Evolutionary conservation across 2,329 filamentous ascomycete genomes (phyloP), one percentile per base, ranked within the genome.

Genomic region (Cyphellophora europaea): DNA sequence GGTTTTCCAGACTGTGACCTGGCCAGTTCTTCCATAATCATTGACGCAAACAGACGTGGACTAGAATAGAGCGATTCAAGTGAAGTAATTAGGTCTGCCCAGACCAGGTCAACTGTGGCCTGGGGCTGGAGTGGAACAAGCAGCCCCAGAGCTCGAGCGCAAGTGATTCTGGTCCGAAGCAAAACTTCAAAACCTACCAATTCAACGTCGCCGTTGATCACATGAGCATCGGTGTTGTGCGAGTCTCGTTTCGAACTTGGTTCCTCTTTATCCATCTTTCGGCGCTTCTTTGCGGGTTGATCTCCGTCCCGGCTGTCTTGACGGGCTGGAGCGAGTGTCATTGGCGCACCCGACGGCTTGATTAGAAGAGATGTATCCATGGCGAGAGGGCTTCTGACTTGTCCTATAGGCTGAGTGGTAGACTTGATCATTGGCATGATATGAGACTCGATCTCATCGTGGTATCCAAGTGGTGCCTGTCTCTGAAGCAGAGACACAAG

Each of bases 151-250:
- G 91, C 91, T 52, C 74, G 78, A 13, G 89, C 84, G 10, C 88
- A 85, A 40, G 77, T 82, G n/a, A 93, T 80, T 47, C 89, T 83
- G 5, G 88, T 94, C 42, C 89, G 78, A 32, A 96, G 77, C 57
- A 98, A 75, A 5, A 79, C 79, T 41, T 98, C 91, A 50, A 82
- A 74, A 19, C 91, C 88, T 16, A 98, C 88, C 27, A 98, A 69
- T 53, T 98, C 93, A 30, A 96, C 80, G 51, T 98, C 93, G 33
- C 93, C 91, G 54, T 89, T 84, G 67, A 98, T 87, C 81, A 98
- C 95, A 48, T 93, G 88, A 6, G 88, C 91, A 56, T 98, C 91
- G 12, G 98, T 86, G 56, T 98, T 94, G 58, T 98, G 91, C 17
- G 88, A 81, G 36, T 91, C 84, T 37, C 69, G 70, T 64, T 93